These are phyloP conservation scores for Zostera marina DNA, from an alignment of 116 monocot genomes.

Conservation along the genomic window DNA sequence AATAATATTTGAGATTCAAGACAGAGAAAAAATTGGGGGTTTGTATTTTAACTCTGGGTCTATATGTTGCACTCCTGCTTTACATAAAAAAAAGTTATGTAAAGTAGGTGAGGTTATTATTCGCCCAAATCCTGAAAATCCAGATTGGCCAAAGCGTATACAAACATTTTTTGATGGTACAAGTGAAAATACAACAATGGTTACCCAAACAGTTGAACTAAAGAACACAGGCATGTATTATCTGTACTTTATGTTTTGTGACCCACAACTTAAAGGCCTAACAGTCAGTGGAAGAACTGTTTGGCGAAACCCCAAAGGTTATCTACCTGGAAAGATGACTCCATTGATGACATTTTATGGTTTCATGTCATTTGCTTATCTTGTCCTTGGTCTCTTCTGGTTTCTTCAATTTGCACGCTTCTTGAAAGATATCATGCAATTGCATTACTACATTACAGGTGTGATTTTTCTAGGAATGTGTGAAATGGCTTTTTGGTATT, in stretches of 20 bases:
- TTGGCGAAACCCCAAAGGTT: conserved; percentile 92
- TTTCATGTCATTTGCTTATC: conserved; percentile 92
- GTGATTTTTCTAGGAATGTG: conserved; percentile 97
- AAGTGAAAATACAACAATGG: conserved; percentile 56
- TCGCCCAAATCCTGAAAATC: conserved; percentile 43
- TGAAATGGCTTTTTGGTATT: conserved; percentile 99
- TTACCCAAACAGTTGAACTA: conserved; percentile 30
- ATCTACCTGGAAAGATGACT: conserved; percentile 92
- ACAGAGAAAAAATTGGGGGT: conserved; percentile 82
- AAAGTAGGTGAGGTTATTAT: conserved; percentile 83
- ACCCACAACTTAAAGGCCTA: conserved; percentile 63
- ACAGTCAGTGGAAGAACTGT: conserved; percentile 69
- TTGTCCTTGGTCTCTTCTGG: conserved; percentile 82
- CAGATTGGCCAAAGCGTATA: conserved; percentile 70
- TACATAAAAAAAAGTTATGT: conserved; percentile 36
- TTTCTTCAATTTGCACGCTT: conserved; percentile 74
- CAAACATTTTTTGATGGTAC: conserved; percentile 76
- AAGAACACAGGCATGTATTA: conserved; percentile 92
- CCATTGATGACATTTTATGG: conserved; percentile 87
- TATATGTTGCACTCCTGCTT: conserved; percentile 60
- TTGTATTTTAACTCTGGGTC: conserved; percentile 51
- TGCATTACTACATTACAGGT: conserved; percentile 82
- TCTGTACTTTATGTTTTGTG: conserved; percentile 96
- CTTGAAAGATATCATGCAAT: conserved; percentile 84
- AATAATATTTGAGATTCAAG: conserved; percentile 83